Base-by-base conservation (phyloP, 805 yeast species). In the Cyberlindnera mycetangii region DNA sequence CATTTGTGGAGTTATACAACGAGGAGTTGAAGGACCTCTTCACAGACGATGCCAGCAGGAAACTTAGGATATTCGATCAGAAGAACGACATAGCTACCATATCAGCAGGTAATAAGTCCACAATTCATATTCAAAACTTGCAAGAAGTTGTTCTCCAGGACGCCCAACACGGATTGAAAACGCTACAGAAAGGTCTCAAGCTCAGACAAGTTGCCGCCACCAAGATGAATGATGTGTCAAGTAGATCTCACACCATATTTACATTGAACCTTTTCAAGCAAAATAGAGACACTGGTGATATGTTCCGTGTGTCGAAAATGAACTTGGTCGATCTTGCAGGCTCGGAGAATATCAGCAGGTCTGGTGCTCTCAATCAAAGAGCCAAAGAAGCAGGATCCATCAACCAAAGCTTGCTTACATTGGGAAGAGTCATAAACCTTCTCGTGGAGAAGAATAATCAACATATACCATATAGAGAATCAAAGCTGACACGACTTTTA, bases 281-380 rank as follows among this genome's bases (percentile, higher is more conserved):
- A 45, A 56, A 58, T 19, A 42, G 46, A 68, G 76, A 39, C 64
- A 70, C 64, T 16, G 67, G 66, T 18, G 81, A 77, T 44, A 53
- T 69, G 19, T 73, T 74, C 48, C 68, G 80, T 49, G 65, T 75
- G 19, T 81, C 89, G 7, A 89, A 88, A 56, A 79, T 89, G 71
- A 89, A 90, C 60, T 69, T 90, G 18, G 98, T 92, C 6, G 98
- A 92, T 67, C 71, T 92, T 51, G 99, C 98, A 0, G 98, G 99
- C 0, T 86, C 96, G 5, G 99, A 92, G 62, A 90, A 90, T 60
- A 83, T 92, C 42, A 78, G 76, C 54, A 71, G 89, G 55, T 86
- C 96, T 0, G 99, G 99, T 3, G 96, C 97, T 0, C 72, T 79
- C 19, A 81, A 85, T 53, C 84, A 80, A 59, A 73, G 96, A 35